phyloP scores from a whole-genome alignment of 805 yeast species.

The Myxozyma geophila region DNA sequence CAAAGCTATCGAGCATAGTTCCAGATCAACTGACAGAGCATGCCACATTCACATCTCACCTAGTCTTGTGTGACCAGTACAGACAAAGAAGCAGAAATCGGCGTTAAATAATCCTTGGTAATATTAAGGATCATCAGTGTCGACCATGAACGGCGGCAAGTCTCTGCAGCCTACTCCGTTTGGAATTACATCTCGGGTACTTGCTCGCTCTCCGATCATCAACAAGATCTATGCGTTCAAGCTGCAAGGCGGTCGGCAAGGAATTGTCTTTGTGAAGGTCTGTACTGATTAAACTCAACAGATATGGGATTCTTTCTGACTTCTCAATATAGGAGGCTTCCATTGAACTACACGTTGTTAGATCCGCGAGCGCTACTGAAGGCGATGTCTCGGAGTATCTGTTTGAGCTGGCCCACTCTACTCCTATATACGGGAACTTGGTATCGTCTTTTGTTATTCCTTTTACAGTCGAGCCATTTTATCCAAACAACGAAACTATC shows the following conservation, averaged over 20 bases:
- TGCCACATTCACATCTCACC: too few relatives aligned
- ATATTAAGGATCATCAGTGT: too few relatives aligned
- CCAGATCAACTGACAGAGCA: too few relatives aligned
- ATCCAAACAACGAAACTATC: neutral
- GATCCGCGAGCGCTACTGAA: neutral
- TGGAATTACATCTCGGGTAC: slow-evolving; percentile 1
- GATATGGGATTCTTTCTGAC: neutral
- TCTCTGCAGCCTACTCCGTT: neutral
- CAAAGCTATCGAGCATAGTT: too few relatives aligned
- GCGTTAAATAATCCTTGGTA: too few relatives aligned
- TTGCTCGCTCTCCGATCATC: slow-evolving; percentile 17
- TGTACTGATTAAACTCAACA: neutral
- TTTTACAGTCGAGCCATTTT: slow-evolving; percentile 8
- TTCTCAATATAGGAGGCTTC: slow-evolving; percentile 22
- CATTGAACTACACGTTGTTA: slow-evolving; percentile 16
- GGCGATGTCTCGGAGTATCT: neutral
- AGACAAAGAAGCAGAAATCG: too few relatives aligned
- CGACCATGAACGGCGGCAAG: neutral
- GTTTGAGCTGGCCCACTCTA: slow-evolving; percentile 1
- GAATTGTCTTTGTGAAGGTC: slow-evolving; percentile 16
- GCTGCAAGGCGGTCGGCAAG: neutral
- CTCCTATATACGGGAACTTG: slow-evolving; percentile 17
- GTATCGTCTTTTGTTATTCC: slow-evolving; percentile 22
- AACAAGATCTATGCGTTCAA: slow-evolving; percentile 1
- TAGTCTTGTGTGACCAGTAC: too few relatives aligned